Conservation (phyloP, 805 yeast genomes). For the Pichia heedii region DNA sequence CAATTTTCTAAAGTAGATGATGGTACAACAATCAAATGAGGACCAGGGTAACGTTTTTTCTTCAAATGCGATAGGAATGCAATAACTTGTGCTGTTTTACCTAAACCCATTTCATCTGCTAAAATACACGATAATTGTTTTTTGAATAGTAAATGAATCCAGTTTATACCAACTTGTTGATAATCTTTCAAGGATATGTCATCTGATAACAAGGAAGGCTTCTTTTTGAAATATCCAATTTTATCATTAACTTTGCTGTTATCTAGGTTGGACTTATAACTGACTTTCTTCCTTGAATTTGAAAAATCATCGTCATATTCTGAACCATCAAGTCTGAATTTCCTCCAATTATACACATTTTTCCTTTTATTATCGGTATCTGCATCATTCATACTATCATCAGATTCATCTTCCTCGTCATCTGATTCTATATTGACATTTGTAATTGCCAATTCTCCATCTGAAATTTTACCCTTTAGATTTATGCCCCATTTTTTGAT, state of each 20-base stretch:
- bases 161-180: constrained; percentile 95
- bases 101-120: constrained; percentile 98
- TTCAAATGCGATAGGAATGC: constrained; percentile 82
- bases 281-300: constrained; percentile 12
- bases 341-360: not conserved
- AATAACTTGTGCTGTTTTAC: constrained; percentile 95
- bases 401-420: constrained; percentile 11
- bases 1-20: constrained; percentile 95
- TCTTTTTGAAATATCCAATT: constrained; percentile 46
- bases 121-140: constrained; percentile 80
- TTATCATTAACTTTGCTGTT: constrained; percentile 11
- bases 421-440: constrained; percentile 30
- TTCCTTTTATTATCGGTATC: constrained; percentile 32
- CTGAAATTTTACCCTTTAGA: constrained; percentile 38
- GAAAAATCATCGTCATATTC: constrained; percentile 25
- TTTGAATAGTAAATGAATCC: constrained; percentile 76
- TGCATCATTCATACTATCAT: constrained; percentile 14
- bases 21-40: constrained; percentile 92
- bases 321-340: constrained; percentile 32
- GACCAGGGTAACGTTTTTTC: constrained; percentile 51
- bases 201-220: constrained; percentile 59
- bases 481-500: constrained; percentile 86
- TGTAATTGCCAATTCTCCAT: constrained; percentile 59
- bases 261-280: constrained; percentile 25
- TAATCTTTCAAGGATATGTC: constrained; percentile 71